These are phyloP conservation scores for Delonix regia DNA, from an alignment of 306 rosid genomes.

Conservation along the genomic window DNA sequence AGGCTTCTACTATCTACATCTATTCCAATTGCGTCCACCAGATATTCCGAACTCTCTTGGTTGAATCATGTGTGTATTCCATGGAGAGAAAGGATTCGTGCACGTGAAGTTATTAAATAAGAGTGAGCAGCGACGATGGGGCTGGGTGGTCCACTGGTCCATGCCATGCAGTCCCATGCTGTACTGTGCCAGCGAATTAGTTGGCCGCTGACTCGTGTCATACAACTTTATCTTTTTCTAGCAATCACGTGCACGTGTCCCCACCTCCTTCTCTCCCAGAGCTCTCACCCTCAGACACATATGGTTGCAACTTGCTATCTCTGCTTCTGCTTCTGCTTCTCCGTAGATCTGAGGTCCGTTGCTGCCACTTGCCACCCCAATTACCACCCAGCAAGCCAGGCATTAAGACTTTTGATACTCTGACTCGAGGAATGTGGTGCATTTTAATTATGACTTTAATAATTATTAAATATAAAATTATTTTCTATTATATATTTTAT, in stretches of 20 bases:
- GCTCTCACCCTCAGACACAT: not conserved
- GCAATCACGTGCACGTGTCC: slow-evolving; percentile 31
- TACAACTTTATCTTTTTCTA: not conserved
- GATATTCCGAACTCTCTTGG: slow-evolving; percentile 22
- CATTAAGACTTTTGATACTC: too few relatives aligned
- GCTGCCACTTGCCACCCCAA: not conserved
- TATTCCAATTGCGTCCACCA: slow-evolving; percentile 33
- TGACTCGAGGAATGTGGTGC: too few relatives aligned
- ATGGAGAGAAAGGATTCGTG: not conserved
- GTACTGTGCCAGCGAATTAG: not conserved
- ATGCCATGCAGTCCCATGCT: not conserved
- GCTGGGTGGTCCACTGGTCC: slow-evolving; percentile 50
- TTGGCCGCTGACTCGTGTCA: slow-evolving; percentile 48
- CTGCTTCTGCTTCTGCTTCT: not conserved
- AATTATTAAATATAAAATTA: too few relatives aligned
- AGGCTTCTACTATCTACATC: slow-evolving; percentile 27
- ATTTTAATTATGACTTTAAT: too few relatives aligned
- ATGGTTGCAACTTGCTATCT: too few relatives aligned
- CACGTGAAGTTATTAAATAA: slow-evolving; percentile 50
- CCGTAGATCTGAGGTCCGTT: not conserved
- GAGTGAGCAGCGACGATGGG: slow-evolving; percentile 25
- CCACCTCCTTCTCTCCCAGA: not conserved
- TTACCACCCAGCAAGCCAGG: too few relatives aligned
- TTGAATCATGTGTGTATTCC: not conserved
- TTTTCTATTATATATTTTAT: too few relatives aligned